Evolutionary conservation across 2,329 filamentous ascomycete species (phyloP), one percentile per base, ranked within the genome.

Genomic region (Bipolaris gigantea): DNA sequence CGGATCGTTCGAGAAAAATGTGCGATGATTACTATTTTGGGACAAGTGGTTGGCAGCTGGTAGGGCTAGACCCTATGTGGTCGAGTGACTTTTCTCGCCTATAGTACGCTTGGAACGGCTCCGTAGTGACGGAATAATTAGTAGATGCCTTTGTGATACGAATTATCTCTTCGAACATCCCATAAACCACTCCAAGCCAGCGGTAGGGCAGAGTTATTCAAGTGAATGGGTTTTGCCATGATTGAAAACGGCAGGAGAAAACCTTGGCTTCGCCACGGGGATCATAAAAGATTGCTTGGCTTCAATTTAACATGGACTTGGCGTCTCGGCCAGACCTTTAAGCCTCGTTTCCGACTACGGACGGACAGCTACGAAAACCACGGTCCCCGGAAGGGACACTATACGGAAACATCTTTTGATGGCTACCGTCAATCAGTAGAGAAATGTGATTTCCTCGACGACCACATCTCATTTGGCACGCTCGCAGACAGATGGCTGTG

Each of bases 11-110:
- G 30, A 38, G 38, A 10, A 47, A 53, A 33, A 48, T 48, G 50
- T 34, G 43, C 35, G 30, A 43, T 48, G 38, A 46, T 40, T 36
- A 32, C 19, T 41, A 27, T n/a, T 38, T 25, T 18, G 34, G 21
- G 35, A n/a, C 44, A 39, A 49, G 33, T 43, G 21, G 52, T 55
- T 52, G 48, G 46, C 50, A 53, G 41, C 36, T 5, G 27, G 27
- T 30, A 30, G 27, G 27, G 10, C 27, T 30, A 13, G 10, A 4
- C 27, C 27, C 9, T 30, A 13, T 11, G 10, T 30, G 10, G 10
- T 30, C 27, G 27, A 30, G 10, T 30, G 27, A 11, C 10, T 30
- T 30, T 30, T 10, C 27, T 13, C 10, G 27, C 13, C 3, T 30
- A 30, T 11, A 30, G 3, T 11, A 30, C 27, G 13, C 21, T 13